These are phyloP conservation scores for Arabidopsis hybrid DNA, from an alignment of 441 rosid genomes.

Conservation along the genomic window DNA sequence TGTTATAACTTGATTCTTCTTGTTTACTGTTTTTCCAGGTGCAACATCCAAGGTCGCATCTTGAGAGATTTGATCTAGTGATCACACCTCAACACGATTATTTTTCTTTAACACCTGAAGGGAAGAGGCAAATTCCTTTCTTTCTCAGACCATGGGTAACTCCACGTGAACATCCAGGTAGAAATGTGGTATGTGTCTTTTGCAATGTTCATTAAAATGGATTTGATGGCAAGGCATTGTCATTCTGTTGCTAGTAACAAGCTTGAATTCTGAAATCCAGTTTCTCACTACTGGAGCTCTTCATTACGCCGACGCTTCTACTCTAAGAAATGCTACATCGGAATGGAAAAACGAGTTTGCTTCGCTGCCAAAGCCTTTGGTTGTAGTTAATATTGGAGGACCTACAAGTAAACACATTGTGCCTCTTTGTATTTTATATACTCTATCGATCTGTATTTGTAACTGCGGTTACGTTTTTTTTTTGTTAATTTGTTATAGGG, in stretches of 20 bases:
- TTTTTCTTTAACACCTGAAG: constrained; percentile 64
- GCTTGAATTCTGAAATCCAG: constrained; percentile 45
- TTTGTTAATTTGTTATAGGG: constrained; percentile 43
- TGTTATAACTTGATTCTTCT: background rate
- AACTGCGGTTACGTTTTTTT: background rate
- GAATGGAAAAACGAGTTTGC: constrained; percentile 62
- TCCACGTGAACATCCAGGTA: constrained; percentile 64
- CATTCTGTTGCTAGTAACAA: constrained; percentile 29
- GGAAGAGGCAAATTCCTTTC: constrained; percentile 61
- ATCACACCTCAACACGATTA: constrained; percentile 75
- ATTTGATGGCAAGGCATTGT: background rate
- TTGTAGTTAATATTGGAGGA: constrained; percentile 76
- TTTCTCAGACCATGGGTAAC: constrained; percentile 67
- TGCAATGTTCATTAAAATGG: background rate
- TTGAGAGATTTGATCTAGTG: constrained; percentile 70
- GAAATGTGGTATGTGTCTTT: constrained; percentile 60
- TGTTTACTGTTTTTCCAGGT: constrained; percentile 49
- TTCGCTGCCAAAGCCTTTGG: constrained; percentile 62
- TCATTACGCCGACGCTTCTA: constrained; percentile 59
- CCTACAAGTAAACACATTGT: constrained; percentile 58
- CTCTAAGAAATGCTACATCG: constrained; percentile 56
- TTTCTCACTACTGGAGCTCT: constrained; percentile 77
- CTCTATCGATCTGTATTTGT: constrained; percentile 2
- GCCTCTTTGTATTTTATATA: background rate
- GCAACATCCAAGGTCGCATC: constrained; percentile 69